Evolutionary conservation across 768 basidiomycete species (phyloP).

Genomic region (Hysterangium stoloniferum): DNA sequence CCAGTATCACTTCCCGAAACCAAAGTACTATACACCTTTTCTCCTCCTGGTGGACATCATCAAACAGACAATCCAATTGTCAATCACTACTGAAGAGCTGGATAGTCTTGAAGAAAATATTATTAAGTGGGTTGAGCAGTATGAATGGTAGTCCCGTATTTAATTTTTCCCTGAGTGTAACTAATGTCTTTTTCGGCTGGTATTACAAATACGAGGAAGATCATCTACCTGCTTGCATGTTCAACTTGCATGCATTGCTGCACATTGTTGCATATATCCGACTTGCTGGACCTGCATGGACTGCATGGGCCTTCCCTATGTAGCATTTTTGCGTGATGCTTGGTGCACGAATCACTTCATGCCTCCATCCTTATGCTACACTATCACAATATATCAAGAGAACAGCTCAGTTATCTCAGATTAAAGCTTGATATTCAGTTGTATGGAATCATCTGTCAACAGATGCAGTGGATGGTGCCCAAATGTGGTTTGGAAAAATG

Average conservation of each 20-base stretch:
- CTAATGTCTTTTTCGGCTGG: not conserved
- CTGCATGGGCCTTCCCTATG: conserved; percentile 25
- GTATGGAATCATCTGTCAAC: not conserved
- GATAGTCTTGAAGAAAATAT: conserved; percentile 12
- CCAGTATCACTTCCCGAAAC: conserved; percentile 12
- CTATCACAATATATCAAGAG: not conserved
- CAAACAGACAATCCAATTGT: conserved; percentile 17
- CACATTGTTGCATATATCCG: not conserved
- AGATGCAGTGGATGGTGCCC: not conserved
- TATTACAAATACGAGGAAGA: conserved; percentile 5
- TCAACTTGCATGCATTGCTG: not conserved
- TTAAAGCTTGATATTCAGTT: conserved; percentile 22
- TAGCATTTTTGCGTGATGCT: conserved; percentile 17
- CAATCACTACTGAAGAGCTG: conserved; percentile 13
- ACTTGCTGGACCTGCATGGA: not conserved
- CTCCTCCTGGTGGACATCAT: conserved; percentile 14
- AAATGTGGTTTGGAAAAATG: not conserved
- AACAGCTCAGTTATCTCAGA: conserved; percentile 19
- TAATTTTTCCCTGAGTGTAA: not conserved
- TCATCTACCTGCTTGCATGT: not conserved
- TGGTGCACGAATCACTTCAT: not conserved
- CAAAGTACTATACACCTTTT: conserved; percentile 21
- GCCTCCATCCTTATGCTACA: conserved; percentile 1
- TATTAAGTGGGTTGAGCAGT: conserved; percentile 15
- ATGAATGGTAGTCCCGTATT: not conserved